A percentile compares a stretch with the other conserved stretches of the same genome.
Evolutionary conservation across 1,284 basidiomycete species (phyloP).

Genomic region (Irpex sp.): DNA sequence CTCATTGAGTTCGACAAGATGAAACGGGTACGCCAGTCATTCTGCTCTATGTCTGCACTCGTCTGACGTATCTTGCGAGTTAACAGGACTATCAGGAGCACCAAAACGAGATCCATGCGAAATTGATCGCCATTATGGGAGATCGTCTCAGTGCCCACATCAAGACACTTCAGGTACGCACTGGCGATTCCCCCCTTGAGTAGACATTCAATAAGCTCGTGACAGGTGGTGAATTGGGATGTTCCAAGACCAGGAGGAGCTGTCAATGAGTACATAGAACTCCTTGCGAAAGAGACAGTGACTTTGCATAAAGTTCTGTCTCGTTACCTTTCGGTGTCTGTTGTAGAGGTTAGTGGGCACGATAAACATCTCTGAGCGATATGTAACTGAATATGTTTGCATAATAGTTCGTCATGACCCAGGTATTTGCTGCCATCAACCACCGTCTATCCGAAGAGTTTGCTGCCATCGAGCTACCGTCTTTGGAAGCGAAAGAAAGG

Average conservation of each 20-base stretch:
- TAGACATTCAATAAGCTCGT: neutral
- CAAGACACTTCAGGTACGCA: constrained; percentile 66
- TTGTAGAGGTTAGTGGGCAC: constrained; percentile 70
- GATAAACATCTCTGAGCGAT: too few species aligned
- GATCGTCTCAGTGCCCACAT: constrained; percentile 90
- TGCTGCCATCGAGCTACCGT: constrained; percentile 74
- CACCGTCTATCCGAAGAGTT: constrained; percentile 85
- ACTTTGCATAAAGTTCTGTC: constrained; percentile 96
- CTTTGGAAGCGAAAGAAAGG: constrained; percentile 80
- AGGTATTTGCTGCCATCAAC: constrained; percentile 90
- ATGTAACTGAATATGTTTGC: neutral
- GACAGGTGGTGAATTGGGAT: constrained; percentile 76
- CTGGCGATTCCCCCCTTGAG: neutral
- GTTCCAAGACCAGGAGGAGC: constrained; percentile 49
- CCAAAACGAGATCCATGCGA: constrained; percentile 97
- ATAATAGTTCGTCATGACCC: constrained; percentile 80
- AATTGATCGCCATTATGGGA: constrained; percentile 98
- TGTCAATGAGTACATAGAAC: constrained; percentile 83
- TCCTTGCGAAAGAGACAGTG: constrained; percentile 92
- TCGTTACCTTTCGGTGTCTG: constrained; percentile 76
- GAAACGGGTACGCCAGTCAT: constrained; percentile 66
- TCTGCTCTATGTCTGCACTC: neutral
- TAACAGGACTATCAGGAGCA: constrained; percentile 95
- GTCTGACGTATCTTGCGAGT: neutral
- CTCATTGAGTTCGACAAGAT: constrained; percentile 98